A percentile compares a stretch with the other conserved stretches of the same genome.
These are phyloP conservation scores for Leccinum huronense DNA, from an alignment of 1,284 basidiomycete genomes.

Conservation along the genomic window DNA sequence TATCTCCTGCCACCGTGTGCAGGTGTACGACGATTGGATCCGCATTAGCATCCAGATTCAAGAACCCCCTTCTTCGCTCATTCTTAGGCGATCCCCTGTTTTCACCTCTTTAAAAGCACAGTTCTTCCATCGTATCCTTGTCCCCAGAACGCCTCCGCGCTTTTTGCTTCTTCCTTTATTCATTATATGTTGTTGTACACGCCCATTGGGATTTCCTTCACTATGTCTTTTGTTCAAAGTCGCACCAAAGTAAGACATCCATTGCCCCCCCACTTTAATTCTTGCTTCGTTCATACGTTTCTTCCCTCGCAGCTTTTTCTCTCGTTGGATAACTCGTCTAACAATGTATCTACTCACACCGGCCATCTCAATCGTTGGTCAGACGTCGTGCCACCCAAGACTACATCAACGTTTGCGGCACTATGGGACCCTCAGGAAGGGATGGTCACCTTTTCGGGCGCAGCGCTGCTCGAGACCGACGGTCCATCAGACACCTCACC, in stretches of 20 bases:
- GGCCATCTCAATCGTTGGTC: slow-evolving; percentile 46
- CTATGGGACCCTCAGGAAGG: slow-evolving; percentile 58
- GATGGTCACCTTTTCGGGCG: slow-evolving; percentile 54
- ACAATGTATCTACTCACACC: slow-evolving; percentile 14
- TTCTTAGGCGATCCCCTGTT: neutral
- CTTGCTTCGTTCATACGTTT: neutral
- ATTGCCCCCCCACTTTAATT: neutral
- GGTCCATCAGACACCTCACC: slow-evolving; percentile 26
- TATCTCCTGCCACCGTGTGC: slow-evolving; percentile 19
- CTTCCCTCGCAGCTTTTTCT: slow-evolving; percentile 23
- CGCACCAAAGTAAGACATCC: slow-evolving; percentile 25
- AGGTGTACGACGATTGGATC: slow-evolving; percentile 26
- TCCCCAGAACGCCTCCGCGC: slow-evolving; percentile 1
- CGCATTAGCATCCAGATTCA: slow-evolving; percentile 8
- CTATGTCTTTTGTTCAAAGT: slow-evolving; percentile 22
- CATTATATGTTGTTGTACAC: neutral
- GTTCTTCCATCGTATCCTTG: neutral
- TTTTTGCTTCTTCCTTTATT: neutral
- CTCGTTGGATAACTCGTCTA: slow-evolving; percentile 24
- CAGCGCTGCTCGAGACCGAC: slow-evolving; percentile 42
- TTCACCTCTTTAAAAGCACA: slow-evolving; percentile 4
- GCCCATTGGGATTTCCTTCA: neutral
- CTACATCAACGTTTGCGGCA: slow-evolving; percentile 56
- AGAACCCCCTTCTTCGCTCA: slow-evolving; percentile 3
- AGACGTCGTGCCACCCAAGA: slow-evolving; percentile 52